These are phyloP conservation scores for Podaxis mareebaensis DNA, from an alignment of 768 basidiomycete species.

Conservation along the genomic window DNA sequence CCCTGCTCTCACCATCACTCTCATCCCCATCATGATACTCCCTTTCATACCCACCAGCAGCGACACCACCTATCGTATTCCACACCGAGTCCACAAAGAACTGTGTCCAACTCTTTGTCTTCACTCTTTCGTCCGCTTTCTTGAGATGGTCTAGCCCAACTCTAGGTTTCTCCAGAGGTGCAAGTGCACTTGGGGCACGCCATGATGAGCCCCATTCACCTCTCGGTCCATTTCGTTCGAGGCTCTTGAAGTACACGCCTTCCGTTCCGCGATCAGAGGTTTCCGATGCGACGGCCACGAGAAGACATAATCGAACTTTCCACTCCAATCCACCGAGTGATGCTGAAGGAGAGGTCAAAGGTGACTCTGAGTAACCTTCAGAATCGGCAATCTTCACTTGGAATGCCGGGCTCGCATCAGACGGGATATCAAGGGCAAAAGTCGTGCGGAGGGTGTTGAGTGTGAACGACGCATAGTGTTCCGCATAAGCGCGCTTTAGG, in stretches of 20 bases:
- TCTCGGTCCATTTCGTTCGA: conserved; percentile 56
- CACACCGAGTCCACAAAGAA: conserved; percentile 35
- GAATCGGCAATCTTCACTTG: conserved; percentile 53
- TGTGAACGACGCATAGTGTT: conserved; percentile 79
- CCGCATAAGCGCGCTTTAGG: conserved; percentile 78
- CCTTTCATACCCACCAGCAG: conserved; percentile 34
- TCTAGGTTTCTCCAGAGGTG: conserved; percentile 56
- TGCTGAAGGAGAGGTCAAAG: conserved; percentile 13
- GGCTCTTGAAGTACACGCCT: conserved; percentile 52
- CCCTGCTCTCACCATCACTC: conserved; percentile 33
- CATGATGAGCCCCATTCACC: conserved; percentile 77
- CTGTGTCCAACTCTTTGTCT: conserved; percentile 38
- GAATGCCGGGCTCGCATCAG: conserved; percentile 89
- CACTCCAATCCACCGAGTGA: conserved; percentile 79
- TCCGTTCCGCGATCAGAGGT: conserved; percentile 45
- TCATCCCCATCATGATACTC: conserved; percentile 64
- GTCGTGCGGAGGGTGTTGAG: conserved; percentile 73
- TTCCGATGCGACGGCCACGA: conserved; percentile 71
- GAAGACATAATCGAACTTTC: conserved; percentile 82
- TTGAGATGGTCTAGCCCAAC: conserved; percentile 20
- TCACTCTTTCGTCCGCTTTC: conserved; percentile 20
- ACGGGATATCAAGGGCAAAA: conserved; percentile 90
- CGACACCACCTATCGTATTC: conserved; percentile 4
- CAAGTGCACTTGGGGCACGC: conserved; percentile 55
- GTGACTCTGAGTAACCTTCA: conserved; percentile 15